Evolutionary conservation across 345 rosid species (phyloP).

Genomic region (Aethionema arabicum): DNA sequence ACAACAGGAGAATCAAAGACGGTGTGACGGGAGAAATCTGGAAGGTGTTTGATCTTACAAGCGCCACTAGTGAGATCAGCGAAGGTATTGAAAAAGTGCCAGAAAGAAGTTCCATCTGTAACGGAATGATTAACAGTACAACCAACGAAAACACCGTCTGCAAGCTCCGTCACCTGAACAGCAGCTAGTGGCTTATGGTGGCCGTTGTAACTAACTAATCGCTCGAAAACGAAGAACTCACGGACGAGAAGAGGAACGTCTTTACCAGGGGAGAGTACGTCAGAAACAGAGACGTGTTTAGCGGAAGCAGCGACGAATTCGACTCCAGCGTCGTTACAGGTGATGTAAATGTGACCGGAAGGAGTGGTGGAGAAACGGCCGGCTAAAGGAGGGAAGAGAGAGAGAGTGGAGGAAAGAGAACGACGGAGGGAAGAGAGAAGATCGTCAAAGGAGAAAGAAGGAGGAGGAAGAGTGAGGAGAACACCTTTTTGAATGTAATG

Average conservation of each 20-base stretch:
- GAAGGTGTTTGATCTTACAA: constrained; percentile 54
- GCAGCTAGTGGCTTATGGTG: constrained; percentile 71
- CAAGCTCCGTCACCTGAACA: constrained; percentile 79
- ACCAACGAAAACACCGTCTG: constrained; percentile 75
- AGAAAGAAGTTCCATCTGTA: constrained; percentile 85
- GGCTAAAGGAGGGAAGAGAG: constrained; percentile 80
- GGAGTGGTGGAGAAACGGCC: constrained; percentile 70
- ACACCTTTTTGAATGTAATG: constrained; percentile 97
- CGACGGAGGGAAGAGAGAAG: constrained; percentile 49
- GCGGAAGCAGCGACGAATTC: constrained; percentile 68
- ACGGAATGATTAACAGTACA: constrained; percentile 85
- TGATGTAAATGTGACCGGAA: constrained; percentile 58
- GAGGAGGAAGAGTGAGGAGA: constrained; percentile 44
- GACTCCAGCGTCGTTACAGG: constrained; percentile 75
- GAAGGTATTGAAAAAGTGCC: constrained; percentile 92
- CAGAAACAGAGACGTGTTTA: constrained; percentile 36
- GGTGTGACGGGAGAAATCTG: constrained; percentile 60
- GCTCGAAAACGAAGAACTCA: constrained; percentile 69
- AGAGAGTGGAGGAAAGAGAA: constrained; percentile 68
- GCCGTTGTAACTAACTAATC: constrained; percentile 74
- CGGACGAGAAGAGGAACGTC: constrained; percentile 67
- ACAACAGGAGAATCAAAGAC: constrained; percentile 64
- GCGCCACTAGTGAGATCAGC: constrained; percentile 70
- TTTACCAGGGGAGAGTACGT: constrained; percentile 42
- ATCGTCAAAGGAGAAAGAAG: constrained; percentile 48